A percentile compares a stretch with the other conserved stretches of the same genome.
Evolutionary conservation across 352 stramenopile genomes (phyloP).

Genomic region (Pelagophyceae sp.): DNA sequence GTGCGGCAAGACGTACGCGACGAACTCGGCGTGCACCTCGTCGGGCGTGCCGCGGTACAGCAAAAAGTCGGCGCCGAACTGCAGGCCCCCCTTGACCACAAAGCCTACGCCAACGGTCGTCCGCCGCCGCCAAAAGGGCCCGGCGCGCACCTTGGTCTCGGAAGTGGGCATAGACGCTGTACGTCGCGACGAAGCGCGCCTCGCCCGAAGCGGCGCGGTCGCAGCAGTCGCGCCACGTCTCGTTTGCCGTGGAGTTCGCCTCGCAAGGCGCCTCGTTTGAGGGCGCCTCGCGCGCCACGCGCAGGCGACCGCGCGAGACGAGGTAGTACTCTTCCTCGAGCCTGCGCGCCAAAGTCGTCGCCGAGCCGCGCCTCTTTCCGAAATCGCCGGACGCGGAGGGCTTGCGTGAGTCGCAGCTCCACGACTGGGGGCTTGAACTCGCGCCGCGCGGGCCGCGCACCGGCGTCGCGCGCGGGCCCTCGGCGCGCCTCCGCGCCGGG

Average conservation of each 20-base stretch:
- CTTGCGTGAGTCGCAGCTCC: neutral
- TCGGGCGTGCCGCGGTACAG: slow-evolving; percentile 4
- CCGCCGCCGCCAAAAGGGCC: too few species aligned
- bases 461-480: neutral
- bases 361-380: neutral
- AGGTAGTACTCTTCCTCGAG: neutral
- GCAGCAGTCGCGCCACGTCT: too few species aligned
- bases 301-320: neutral
- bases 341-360: neutral
- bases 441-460: too few species aligned
- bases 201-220: too few species aligned
- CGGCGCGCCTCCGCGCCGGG: neutral
- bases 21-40: slow-evolving; percentile 11
- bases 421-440: neutral
- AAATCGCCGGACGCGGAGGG: neutral
- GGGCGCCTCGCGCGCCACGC: neutral
- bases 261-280: too few species aligned
- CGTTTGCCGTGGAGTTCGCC: too few species aligned
- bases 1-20: neutral
- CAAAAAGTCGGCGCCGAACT: slow-evolving; percentile 11
- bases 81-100: slow-evolving; percentile 1
- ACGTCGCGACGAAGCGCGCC: too few species aligned
- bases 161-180: too few species aligned
- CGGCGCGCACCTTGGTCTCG: too few species aligned
- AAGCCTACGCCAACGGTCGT: neutral